Evolutionary conservation across 1,139 yeast species (phyloP), one percentile per base, ranked within the genome.

Genomic region (Taphrina deformans): DNA sequence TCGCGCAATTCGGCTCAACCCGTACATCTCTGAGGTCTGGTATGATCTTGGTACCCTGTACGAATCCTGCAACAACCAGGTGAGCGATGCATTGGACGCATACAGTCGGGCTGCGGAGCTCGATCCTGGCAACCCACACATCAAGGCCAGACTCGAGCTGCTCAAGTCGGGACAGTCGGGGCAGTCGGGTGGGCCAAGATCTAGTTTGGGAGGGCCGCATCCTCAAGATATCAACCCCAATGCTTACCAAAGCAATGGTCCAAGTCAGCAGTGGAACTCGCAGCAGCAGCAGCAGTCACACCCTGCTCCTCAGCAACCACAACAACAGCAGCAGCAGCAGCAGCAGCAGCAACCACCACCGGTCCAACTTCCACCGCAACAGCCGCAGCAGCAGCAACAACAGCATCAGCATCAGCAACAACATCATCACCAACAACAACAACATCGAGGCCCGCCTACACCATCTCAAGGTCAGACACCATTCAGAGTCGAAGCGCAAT

Each of bases 11-110:
- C 82, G 98, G 71, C 83, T 93, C 72, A 93, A 93, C 73, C 99
- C 99, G 18, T 91, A 91, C 78, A 89, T 93, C 70, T 86, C 95
- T 68, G 99, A 93, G 76, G 99, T 93, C 31, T 93, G 99, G 99
- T 93, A 93, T 76, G 99, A 93, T 77, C 82, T 93, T 74, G 99
- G 99, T 66, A 93, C 98, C 1, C 80, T 93, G 61, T 93, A 93
- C 76, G 99, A 93, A 78, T 90, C 97, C 35, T 93, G 99, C 78
- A 93, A 92, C 78, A 92, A 92, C 77, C 99, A 93, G 78, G 84
- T 92, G 68, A 83, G 87, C 69, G 99, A 93, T 75, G 99, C 99
- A 1, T 80, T 93, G 70, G 98, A 93, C 77, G 99, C 99, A 7
- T 93, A 93, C 75, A 87, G 90, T 73, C 95, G 96, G 71, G 99